These are phyloP conservation scores for Fusarium algeriense DNA, from an alignment of 2,329 filamentous ascomycete genomes.

Conservation along the genomic window DNA sequence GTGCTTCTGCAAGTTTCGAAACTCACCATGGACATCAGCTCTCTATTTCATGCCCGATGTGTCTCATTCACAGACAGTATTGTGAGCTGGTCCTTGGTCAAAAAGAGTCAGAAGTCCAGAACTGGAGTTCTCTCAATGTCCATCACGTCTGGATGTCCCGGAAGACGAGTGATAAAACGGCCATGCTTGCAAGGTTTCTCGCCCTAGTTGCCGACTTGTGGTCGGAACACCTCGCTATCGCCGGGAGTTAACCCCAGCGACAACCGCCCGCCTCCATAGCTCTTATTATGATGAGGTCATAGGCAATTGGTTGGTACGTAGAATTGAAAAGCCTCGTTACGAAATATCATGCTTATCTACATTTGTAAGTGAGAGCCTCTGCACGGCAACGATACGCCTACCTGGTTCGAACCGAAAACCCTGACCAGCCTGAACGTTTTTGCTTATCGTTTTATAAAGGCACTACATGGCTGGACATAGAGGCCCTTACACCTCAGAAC, in stretches of 20 bases:
- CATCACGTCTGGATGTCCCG: conserved; percentile 28
- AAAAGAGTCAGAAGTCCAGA: background rate
- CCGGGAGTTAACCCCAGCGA: conserved; percentile 25
- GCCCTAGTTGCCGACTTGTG: conserved; percentile 42
- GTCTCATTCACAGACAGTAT: conserved; percentile 10
- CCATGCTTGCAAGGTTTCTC: conserved; percentile 36
- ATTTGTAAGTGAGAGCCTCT: conserved; percentile 6
- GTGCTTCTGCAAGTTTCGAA: conserved; percentile 23
- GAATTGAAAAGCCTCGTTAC: conserved; percentile 5
- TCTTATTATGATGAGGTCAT: conserved; percentile 46
- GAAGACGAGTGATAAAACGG: conserved; percentile 35
- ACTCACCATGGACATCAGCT: conserved; percentile 8
- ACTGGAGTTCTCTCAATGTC: conserved; percentile 3
- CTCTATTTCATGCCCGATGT: background rate
- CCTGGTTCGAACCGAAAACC: background rate
- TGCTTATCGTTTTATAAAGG: background rate
- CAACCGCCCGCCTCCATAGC: conserved; percentile 23
- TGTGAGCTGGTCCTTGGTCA: conserved; percentile 2
- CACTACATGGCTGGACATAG: background rate
- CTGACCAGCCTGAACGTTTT: background rate
- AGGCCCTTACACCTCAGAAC: conserved; percentile 5
- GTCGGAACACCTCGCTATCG: conserved; percentile 35
- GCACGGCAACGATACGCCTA: background rate
- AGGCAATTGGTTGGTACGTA: conserved; percentile 1
- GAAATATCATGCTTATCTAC: conserved; percentile 13